Conservation (phyloP, 2,329 filamentous ascomycete species). For the Zalaria obscura region DNA sequence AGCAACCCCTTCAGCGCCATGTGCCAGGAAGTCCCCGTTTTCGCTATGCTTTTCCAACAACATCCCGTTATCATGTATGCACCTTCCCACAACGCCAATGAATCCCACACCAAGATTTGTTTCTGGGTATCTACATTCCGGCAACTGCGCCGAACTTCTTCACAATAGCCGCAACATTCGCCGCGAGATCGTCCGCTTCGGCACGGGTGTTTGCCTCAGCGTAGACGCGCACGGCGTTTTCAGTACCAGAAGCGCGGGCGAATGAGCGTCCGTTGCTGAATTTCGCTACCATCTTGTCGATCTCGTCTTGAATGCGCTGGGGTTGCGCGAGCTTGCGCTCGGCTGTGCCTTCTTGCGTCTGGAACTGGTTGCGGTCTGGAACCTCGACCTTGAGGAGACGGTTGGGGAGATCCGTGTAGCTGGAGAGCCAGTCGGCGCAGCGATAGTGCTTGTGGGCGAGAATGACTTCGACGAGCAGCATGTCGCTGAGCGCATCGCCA, state of each 20-base stretch:
- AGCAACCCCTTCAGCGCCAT: too few relatives aligned
- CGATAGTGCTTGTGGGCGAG: slow-evolving; percentile 90
- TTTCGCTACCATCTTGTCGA: slow-evolving; percentile 77
- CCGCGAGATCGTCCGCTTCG: slow-evolving; percentile 7
- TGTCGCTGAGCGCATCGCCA: slow-evolving; percentile 87
- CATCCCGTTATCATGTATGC: too few relatives aligned
- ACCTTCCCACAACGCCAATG: too few relatives aligned
- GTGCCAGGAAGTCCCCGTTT: too few relatives aligned
- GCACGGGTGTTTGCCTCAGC: slow-evolving; percentile 52
- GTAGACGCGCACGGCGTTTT: slow-evolving; percentile 92
- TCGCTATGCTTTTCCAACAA: too few relatives aligned
- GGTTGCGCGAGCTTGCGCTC: slow-evolving; percentile 78
- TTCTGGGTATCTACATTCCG: too few relatives aligned
- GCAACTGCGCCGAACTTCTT: slow-evolving; percentile 2
- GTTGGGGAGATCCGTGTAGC: slow-evolving; percentile 89
- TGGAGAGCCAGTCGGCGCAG: slow-evolving; percentile 79
- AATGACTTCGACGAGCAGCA: slow-evolving; percentile 90
- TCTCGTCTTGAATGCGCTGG: slow-evolving; percentile 64
- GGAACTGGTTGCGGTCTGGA: slow-evolving; percentile 73
- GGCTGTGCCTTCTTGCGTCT: slow-evolving; percentile 62
- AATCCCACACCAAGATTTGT: too few relatives aligned
- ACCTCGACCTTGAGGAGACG: slow-evolving; percentile 90
- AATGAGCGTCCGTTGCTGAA: slow-evolving; percentile 84
- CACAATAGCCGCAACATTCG: slow-evolving; percentile 6
- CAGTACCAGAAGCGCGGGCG: slow-evolving; percentile 83